Conservation (phyloP, 129 eudicot species). For the Apium graveolens region DNA sequence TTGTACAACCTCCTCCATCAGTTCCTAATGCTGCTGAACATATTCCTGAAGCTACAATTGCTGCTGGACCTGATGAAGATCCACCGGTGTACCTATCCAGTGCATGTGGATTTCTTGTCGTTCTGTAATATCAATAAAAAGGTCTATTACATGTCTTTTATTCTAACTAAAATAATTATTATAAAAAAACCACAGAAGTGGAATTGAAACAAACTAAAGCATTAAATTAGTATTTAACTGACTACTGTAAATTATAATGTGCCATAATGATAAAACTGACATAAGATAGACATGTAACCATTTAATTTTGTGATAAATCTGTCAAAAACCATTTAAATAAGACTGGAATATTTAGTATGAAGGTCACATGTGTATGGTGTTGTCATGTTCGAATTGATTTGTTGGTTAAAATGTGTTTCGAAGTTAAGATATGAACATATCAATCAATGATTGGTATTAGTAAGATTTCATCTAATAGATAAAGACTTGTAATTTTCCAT, state of each 20-base stretch:
- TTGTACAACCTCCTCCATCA: slow-evolving; percentile 92
- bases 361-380: neutral
- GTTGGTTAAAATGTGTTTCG: neutral
- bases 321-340: neutral
- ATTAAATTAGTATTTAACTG: neutral
- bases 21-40: slow-evolving; percentile 97
- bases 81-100: slow-evolving; percentile 94
- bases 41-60: slow-evolving; percentile 89
- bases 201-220: neutral
- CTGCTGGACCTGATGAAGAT: slow-evolving; percentile 98
- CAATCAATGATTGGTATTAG: neutral
- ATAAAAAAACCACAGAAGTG: neutral
- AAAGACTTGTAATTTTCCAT: neutral
- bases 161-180: neutral
- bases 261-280: neutral
- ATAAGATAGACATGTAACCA: neutral
- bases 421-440: neutral
- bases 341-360: neutral
- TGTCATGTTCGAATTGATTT: neutral
- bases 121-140: slow-evolving; percentile 38
- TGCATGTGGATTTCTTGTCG: slow-evolving; percentile 92
- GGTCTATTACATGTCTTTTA: neutral
- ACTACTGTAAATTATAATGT: neutral
- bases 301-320: neutral
- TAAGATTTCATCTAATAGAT: neutral